Evolutionary conservation across 208 protist genomes (phyloP), one percentile per base, ranked within the genome.

Genomic region (Acanthamoeba sp.): DNA sequence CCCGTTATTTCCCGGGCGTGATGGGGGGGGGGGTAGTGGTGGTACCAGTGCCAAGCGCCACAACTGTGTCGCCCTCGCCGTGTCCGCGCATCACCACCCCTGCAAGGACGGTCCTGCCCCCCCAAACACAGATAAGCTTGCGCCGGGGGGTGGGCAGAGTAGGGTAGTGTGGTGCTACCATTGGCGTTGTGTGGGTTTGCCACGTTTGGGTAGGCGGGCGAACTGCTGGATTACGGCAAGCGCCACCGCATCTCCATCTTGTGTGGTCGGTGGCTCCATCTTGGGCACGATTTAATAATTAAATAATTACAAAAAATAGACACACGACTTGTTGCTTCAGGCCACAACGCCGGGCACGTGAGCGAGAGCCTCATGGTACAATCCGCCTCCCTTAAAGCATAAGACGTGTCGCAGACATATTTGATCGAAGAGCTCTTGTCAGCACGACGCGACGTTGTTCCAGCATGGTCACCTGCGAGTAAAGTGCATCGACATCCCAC

Each of bases 31-130:
- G 1, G 29, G 0, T 9, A 1, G 40, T 36, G 59, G 14, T 0
- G 22, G 73, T 84, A 84, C 73, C 73, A 10, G 73, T 55, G 12
- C 73, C 73, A 3, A 84, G 34, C 10, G 73, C 73, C 73, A 84
- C 73, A 45, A 84, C 73, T 4, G 38, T 27, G 32, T 84, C 34
- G 69, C 69, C n/a, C 9, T 80, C 69, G 3, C 69, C 50, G 3
- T 91, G 29, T 12, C 50, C 24, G 0, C 84, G 52, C 24, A 94
- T 50, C 40, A 94, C 91, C 2, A 95, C 12, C 10, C 52, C n/a
- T 27, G 94, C 94, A 0, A 95, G 71, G 12, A 95, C 89, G 20
- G 94, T 95, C 94, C 94, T 94, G 9, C 18, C 10, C 0, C 45
- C 0, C 45, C 45, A 50, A 20, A 50, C 10, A 50, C 2, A 1